Conservation (phyloP, 768 basidiomycete species). For the Candolleomyces efflorescens region DNA sequence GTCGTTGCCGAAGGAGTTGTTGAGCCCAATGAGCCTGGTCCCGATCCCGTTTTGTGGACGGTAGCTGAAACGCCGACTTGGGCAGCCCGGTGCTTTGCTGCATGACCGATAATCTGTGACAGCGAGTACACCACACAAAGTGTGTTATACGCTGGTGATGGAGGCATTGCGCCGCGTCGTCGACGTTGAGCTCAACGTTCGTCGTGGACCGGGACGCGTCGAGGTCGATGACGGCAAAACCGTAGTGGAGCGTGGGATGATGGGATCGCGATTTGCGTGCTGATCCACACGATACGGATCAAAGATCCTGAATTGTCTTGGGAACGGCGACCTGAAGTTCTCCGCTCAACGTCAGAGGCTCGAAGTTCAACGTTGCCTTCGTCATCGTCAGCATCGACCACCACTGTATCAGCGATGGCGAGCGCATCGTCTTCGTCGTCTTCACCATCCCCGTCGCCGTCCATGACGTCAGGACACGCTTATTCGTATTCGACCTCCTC, state of each 20-base stretch:
- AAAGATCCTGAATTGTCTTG: background rate
- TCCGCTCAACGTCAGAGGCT: no score
- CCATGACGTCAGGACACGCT: background rate
- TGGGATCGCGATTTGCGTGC: background rate
- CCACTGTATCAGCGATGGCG: no score
- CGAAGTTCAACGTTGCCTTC: background rate
- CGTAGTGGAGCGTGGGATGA: background rate
- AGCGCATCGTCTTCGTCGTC: background rate
- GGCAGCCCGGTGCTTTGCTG: constrained; percentile 52
- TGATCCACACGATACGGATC: background rate
- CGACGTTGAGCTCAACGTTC: background rate
- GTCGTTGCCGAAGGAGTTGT: background rate
- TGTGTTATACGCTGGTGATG: constrained; percentile 68
- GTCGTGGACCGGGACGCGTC: constrained; percentile 3
- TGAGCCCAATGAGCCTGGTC: background rate
- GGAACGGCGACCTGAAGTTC: background rate
- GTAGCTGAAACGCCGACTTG: background rate
- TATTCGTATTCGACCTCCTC: background rate
- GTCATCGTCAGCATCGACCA: background rate
- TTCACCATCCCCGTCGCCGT: background rate
- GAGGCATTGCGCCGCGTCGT: constrained; percentile 37
- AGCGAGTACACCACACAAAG: constrained; percentile 60
- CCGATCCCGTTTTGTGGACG: background rate
- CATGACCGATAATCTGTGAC: constrained; percentile 58
- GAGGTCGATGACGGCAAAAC: background rate